These are phyloP conservation scores for Arthrobotrys sinensis DNA, from an alignment of 2,329 filamentous ascomycete genomes.

Conservation along the genomic window DNA sequence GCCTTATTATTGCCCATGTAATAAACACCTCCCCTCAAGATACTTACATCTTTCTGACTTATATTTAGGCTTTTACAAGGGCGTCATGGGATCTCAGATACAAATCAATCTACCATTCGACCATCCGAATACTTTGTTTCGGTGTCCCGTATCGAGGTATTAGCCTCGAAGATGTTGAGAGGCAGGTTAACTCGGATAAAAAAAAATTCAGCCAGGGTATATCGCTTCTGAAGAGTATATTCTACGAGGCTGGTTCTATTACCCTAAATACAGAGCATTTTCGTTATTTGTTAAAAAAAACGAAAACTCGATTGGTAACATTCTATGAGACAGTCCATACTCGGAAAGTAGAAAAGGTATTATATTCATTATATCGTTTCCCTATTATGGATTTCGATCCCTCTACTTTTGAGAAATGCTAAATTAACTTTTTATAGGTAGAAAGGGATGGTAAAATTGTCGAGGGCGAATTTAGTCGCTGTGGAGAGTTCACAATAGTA, in stretches of 20 bases:
- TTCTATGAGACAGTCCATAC: conserved; percentile 48
- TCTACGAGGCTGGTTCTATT: conserved; percentile 25
- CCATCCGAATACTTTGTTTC: conserved; percentile 36
- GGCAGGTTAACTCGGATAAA: conserved; percentile 23
- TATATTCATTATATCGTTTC: no score
- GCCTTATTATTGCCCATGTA: conserved; percentile 45
- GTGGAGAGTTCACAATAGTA: conserved; percentile 21
- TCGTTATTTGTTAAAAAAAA: background rate
- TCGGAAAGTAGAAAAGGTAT: conserved; percentile 37
- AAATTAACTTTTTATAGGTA: background rate
- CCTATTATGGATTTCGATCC: background rate
- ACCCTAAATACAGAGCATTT: conserved; percentile 29
- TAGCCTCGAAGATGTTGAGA: conserved; percentile 34
- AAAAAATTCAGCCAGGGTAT: conserved; percentile 32
- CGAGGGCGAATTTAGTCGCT: conserved; percentile 15
- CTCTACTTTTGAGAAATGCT: no score
- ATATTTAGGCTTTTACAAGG: conserved; percentile 27
- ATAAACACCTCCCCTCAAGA: background rate
- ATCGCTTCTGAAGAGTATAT: conserved; percentile 7
- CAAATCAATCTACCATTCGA: conserved; percentile 43
- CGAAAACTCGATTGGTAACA: conserved; percentile 11
- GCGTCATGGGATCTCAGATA: conserved; percentile 14
- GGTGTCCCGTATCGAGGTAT: conserved; percentile 53
- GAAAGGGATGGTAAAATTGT: background rate
- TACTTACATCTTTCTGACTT: background rate